A percentile compares a stretch with the other conserved stretches of the same genome.
These are phyloP conservation scores for Chlorella sp. DNA, from an alignment of 139 green algal genomes.

Conservation along the genomic window DNA sequence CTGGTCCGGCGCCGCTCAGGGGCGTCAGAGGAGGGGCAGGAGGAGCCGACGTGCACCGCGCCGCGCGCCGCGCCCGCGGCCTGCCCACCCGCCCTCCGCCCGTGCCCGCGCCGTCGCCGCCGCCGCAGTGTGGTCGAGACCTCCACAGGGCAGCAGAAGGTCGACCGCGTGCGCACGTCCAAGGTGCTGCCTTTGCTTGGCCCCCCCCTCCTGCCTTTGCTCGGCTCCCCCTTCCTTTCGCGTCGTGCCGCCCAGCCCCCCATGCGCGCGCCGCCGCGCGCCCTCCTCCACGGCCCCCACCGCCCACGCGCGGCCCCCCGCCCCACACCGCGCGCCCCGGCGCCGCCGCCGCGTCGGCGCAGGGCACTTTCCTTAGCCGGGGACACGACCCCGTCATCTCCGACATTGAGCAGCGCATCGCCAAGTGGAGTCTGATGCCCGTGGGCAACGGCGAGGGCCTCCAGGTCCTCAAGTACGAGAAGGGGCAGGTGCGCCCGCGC, in stretches of 20 bases:
- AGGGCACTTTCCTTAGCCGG: slow-evolving; percentile 11
- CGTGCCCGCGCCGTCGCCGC: background rate
- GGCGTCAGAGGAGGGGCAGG: too few relatives aligned
- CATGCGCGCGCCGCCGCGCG: too few relatives aligned
- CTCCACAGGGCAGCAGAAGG: slow-evolving; percentile 21
- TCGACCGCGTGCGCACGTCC: slow-evolving; percentile 40
- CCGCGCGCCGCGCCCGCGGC: too few relatives aligned
- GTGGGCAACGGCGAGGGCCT: slow-evolving; percentile 49
- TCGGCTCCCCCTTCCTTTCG: too few relatives aligned
- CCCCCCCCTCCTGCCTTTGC: background rate
- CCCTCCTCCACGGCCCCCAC: too few relatives aligned
- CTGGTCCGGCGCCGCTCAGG: too few relatives aligned
- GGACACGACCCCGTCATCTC: slow-evolving; percentile 32
- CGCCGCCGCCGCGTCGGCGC: background rate
- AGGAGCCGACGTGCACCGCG: too few relatives aligned
- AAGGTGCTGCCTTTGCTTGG: background rate
- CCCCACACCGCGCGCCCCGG: too few relatives aligned
- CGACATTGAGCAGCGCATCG: slow-evolving; percentile 50
- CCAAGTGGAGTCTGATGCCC: slow-evolving; percentile 46
- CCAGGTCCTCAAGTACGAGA: slow-evolving; percentile 36
- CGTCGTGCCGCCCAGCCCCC: too few relatives aligned
- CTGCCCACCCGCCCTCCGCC: too few relatives aligned
- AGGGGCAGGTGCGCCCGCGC: too few relatives aligned
- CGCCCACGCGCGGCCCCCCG: too few relatives aligned
- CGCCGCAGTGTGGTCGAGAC: slow-evolving; percentile 38